A percentile compares a stretch with the other conserved stretches of the same genome.
These are phyloP conservation scores for Globisporangium rhizosaccharum DNA, from an alignment of 352 stramenopile species.

Conservation along the genomic window DNA sequence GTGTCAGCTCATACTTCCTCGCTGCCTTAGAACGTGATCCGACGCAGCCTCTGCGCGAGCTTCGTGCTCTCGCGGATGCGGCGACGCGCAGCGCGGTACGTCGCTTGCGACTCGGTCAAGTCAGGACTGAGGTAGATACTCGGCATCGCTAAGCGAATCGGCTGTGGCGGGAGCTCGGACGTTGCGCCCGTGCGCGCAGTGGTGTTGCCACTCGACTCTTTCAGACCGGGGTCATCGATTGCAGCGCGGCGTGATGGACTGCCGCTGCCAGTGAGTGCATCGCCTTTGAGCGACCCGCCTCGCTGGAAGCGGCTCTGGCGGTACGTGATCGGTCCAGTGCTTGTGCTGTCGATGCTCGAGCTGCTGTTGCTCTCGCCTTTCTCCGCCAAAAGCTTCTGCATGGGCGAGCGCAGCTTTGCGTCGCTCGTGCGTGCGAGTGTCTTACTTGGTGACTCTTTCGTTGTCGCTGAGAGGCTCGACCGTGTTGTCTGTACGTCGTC, in stretches of 20 bases:
- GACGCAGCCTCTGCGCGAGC: conserved; percentile 33
- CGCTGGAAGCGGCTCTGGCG: conserved; percentile 5
- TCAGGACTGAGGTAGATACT: conserved; percentile 60
- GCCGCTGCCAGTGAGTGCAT: background rate
- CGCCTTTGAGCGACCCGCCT: conserved; percentile 1
- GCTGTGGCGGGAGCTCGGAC: conserved; percentile 22
- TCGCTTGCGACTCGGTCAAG: conserved; percentile 28
- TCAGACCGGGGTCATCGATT: background rate
- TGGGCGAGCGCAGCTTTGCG: background rate
- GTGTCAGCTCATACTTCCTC: background rate
- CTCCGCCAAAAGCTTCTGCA: background rate
- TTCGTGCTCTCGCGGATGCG: conserved; percentile 37
- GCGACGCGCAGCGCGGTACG: conserved; percentile 29
- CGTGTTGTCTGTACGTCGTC: background rate
- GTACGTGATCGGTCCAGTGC: background rate
- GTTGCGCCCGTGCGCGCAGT: background rate
- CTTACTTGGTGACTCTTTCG: background rate
- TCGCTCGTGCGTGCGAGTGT: background rate
- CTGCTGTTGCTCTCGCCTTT: background rate
- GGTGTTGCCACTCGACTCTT: conserved; percentile 2
- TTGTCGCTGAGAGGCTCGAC: background rate
- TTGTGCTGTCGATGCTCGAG: background rate
- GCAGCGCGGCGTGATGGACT: conserved; percentile 1
- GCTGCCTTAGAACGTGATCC: conserved; percentile 32
- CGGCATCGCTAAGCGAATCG: conserved; percentile 41